Base-by-base conservation (phyloP, 352 stramenopile species). In the Globisporangium ultimum region DNA sequence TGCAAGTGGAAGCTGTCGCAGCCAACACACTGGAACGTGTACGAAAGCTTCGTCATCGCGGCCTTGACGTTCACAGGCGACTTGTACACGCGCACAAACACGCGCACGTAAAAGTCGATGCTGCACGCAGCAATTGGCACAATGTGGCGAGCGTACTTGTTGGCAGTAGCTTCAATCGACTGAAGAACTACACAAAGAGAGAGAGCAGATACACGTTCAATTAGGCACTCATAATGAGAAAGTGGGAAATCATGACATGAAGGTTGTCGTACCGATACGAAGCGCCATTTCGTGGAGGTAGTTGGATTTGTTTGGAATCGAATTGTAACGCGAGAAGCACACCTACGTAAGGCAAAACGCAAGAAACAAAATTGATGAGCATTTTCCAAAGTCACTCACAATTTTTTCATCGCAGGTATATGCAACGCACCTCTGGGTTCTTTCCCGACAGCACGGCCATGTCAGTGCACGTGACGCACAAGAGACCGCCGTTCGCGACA, bases 381-480 rank as follows among this genome's bases (percentile, higher is more conserved):
- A 54, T 34, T 9, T n/a, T 1, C 9, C 18, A 11, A 48, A 20
- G 13, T 15, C n/a, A 11, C 28, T 6, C 28, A 36, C 3, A 36
- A 5, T 5, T 36, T 36, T 36, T 8, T 10, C 8, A 5, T 36
- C 8, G 28, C 28, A 36, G 28, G 28, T 10, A 51, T 12, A 11
- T 8, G 10, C 15, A 15, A 47, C 53, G 11, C n/a, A 93, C 82
- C 46, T 96, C 87, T 1, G 87, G 85, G 60, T 93, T 90, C 67
- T 94, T 96, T 28, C 87, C 87, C 0, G 84, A 96, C 10, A 94
- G 77, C 58, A 96, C 89, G 7, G 87, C 93, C 94, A 99, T 99
- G 63, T 99, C 98, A 3, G 98, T 99, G 74, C 96, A 99, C 6
- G 98, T 99, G n/a, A 99, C 87, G 70, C 95, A 99, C 34, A 99